Percentiles rank a stretch among this genome's conserved stretches.
These are phyloP conservation scores for Nepenthes alata DNA, from an alignment of 179 eudicot genomes.

Conservation along the genomic window DNA sequence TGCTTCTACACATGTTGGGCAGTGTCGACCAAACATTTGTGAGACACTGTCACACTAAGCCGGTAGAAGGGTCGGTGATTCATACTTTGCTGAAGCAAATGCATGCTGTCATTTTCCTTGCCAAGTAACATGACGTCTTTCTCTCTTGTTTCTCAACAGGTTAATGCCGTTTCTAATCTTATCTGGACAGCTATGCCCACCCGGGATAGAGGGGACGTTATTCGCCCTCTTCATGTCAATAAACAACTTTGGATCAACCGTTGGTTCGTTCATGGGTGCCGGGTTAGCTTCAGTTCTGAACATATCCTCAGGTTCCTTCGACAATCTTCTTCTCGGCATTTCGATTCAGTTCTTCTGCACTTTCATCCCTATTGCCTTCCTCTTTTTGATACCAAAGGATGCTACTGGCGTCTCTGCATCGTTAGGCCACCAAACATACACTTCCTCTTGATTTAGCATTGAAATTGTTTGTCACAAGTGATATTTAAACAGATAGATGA, in stretches of 20 bases:
- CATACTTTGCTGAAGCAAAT: no score
- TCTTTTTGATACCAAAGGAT: conserved; percentile 77
- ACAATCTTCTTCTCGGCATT: conserved; percentile 61
- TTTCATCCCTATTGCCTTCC: conserved; percentile 58
- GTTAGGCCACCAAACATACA: conserved; percentile 2
- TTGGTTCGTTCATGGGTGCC: conserved; percentile 78
- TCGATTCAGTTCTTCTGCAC: conserved; percentile 53
- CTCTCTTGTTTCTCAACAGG: conserved; percentile 32
- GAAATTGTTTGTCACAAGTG: not conserved
- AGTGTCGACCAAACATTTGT: no score
- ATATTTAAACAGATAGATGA: no score
- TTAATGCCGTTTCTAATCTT: conserved; percentile 93
- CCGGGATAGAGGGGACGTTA: conserved; percentile 97
- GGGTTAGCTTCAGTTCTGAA: conserved; percentile 63
- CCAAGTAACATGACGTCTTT: not conserved
- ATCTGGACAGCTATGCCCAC: conserved; percentile 95
- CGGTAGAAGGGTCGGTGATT: no score
- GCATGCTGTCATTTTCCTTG: no score
- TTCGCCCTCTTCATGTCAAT: conserved; percentile 99
- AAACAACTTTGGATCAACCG: conserved; percentile 67
- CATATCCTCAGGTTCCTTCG: conserved; percentile 86
- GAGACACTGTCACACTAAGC: no score
- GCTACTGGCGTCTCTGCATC: conserved; percentile 84
- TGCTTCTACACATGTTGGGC: no score
- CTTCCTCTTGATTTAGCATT: no score